Evolutionary conservation across 371 early-diverging fungal genomes (phyloP), one percentile per base, ranked within the genome.

Genomic region (Mucor lusitanicus): DNA sequence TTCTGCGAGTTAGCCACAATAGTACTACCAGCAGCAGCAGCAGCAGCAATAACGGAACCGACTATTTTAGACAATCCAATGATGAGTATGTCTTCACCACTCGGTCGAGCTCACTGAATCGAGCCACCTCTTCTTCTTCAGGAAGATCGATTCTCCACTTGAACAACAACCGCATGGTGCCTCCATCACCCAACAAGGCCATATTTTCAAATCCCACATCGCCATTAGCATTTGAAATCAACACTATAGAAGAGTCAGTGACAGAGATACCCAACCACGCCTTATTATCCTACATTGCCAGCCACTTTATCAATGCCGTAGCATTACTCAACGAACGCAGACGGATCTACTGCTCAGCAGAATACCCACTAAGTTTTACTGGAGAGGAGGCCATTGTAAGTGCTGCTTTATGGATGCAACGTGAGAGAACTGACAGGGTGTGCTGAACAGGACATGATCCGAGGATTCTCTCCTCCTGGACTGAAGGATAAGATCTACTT

Each of bases 341-440:
- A 39, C 70, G 69, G 17, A 73, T 83, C 3, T 78, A 77, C 53
- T 77, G 71, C 28, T 65, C 83, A 7, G 75, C 66, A 2, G 81
- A 80, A 63, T 78, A 83, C 53, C 80, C 83, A 21, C 46, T 69
- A 3, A 83, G 83, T 61, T 83, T 80, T 56, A 79, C 59, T 25
- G 81, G 83, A 23, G 76, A 76, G 65, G 83, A 83, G 55, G 79
- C 77, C 3, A 66, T 80, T 64, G 83, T 80, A 73, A 67, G 61
- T 55, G 40, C 40, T 37, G 30, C 30, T 6, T 28, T 53, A 1
- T 13, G 11, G 3, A 12, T 39, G 15, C 2, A 11, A 11, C 19
- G 17, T 59, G 7, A 5, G 9, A 19, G 3, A 27, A 57, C 58
- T 35, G 35, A 33, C 58, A 19, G 17, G 11, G 37, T 35, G 37